These are phyloP conservation scores for Teunomyces atbi DNA, from an alignment of 805 yeast species.

Conservation along the genomic window DNA sequence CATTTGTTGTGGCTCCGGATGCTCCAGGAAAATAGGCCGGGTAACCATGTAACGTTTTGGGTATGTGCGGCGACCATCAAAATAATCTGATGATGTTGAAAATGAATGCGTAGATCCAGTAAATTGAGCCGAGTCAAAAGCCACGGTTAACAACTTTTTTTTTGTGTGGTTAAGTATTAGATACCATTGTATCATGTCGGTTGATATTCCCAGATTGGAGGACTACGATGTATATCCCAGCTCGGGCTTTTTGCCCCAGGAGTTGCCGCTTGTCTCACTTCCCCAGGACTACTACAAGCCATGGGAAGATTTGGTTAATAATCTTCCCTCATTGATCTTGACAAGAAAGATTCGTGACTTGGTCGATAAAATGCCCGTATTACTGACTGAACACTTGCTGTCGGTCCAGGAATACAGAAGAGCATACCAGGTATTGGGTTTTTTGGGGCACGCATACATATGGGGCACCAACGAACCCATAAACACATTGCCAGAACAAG, in stretches of 20 bases:
- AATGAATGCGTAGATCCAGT: neutral
- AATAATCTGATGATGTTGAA: neutral
- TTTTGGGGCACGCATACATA: slow-evolving; percentile 82
- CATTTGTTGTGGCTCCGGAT: no score
- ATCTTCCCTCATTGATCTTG: slow-evolving; percentile 71
- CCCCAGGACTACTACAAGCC: slow-evolving; percentile 62
- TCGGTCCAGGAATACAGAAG: slow-evolving; percentile 61
- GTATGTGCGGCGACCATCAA: neutral
- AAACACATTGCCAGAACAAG: slow-evolving; percentile 60
- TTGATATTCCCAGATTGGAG: slow-evolving; percentile 29
- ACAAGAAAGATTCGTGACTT: slow-evolving; percentile 57
- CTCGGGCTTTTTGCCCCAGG: slow-evolving; percentile 78
- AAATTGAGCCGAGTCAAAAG: neutral
- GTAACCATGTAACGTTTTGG: neutral
- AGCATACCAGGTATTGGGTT: slow-evolving; percentile 78
- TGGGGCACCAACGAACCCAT: slow-evolving; percentile 74
- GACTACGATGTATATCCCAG: slow-evolving; percentile 69
- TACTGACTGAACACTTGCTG: slow-evolving; percentile 47
- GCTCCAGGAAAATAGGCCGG: neutral
- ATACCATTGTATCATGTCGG: neutral
- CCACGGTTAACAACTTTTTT: no score
- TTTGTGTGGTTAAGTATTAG: no score
- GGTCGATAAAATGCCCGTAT: slow-evolving; percentile 63
- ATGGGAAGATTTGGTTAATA: slow-evolving; percentile 72
- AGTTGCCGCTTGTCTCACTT: slow-evolving; percentile 58